Evolutionary conservation across 495 filamentous ascomycete species (phyloP), one percentile per base, ranked within the genome.

Genomic region (Trichoderma virens): DNA sequence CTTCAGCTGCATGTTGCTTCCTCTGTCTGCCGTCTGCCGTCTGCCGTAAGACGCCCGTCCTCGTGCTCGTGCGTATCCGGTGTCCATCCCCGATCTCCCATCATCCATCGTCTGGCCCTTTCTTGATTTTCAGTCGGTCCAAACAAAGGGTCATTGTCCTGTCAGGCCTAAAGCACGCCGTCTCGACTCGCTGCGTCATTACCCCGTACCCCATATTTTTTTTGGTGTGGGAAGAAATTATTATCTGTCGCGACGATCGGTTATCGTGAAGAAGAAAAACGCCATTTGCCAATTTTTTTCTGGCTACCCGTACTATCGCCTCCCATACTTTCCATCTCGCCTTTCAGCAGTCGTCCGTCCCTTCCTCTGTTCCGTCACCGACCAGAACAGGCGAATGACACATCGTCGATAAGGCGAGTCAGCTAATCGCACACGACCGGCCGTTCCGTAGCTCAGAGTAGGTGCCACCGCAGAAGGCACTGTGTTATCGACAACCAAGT

Each of bases 381-480:
- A 23, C 3, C 5, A 23, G 20, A 6, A 56, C 6, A 23, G 14
- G 25, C 51, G 51, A 56, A 56, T 56, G 51, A 30, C 25, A 56
- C 27, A 16, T 6, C 51, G 51, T 13, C 51, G 51, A 56, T 56
- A 56, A 30, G 8, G 51, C 51, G 34, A 56, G 51, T 20, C 23
- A 47, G 6, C 9, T 16, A 14, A 56, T 56, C 51, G 23, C 27
- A 56, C 51, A 27, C 25, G 51, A 56, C 51, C 43, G 43, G 43
- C 20, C 18, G 18, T 47, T 25, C 43, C 43, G 43, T 47, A 20
- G 2, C 43, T 47, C 51, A 30, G 51, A 56, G 51, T 14, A 56
- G 51, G 51, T 56, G 51, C 51, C 20, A 47, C 43, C 43, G 51
- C 51, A n/a, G 51, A 7, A 31, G 25, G 25, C 51, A 56, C 51